These are phyloP conservation scores for Lasiodiplodia sp. DNA, from an alignment of 2,329 filamentous ascomycete genomes.

Conservation along the genomic window DNA sequence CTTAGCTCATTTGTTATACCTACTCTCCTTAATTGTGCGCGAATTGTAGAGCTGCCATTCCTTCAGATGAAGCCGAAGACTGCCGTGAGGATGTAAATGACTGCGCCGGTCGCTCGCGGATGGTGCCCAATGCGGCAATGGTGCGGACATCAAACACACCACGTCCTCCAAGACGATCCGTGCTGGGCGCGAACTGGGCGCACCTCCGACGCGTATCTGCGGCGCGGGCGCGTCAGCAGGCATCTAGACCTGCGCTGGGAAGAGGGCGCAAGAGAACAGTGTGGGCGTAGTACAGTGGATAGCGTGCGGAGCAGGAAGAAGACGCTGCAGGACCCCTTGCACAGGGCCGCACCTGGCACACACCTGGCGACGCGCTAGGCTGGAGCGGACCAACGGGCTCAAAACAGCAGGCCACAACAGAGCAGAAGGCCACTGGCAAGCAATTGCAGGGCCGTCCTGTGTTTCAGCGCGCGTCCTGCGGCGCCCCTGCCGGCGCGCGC, in stretches of 20 bases:
- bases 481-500: constrained; percentile 18
- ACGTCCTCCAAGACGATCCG: constrained; percentile 20
- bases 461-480: constrained; percentile 23
- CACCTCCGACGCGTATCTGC: constrained; percentile 20
- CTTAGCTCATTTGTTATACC: constrained; percentile 16
- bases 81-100: neutral
- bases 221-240: constrained; percentile 5
- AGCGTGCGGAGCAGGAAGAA: neutral
- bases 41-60: constrained; percentile 20
- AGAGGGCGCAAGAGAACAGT: neutral
- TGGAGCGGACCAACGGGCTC: constrained; percentile 16
- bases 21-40: constrained; percentile 19
- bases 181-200: constrained; percentile 4
- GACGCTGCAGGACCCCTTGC: constrained; percentile 4
- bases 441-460: constrained; percentile 26
- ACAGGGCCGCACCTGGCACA: constrained; percentile 13
- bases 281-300: neutral
- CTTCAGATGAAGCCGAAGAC: neutral
- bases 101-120: constrained; percentile 5
- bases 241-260: neutral
- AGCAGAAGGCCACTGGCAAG: constrained; percentile 22
- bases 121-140: constrained; percentile 8
- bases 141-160: neutral
- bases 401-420: constrained; percentile 26
- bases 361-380: constrained; percentile 11